These are phyloP conservation scores for Tetrapisispora namnaoensis DNA, from an alignment of 805 yeast species.

Conservation along the genomic window DNA sequence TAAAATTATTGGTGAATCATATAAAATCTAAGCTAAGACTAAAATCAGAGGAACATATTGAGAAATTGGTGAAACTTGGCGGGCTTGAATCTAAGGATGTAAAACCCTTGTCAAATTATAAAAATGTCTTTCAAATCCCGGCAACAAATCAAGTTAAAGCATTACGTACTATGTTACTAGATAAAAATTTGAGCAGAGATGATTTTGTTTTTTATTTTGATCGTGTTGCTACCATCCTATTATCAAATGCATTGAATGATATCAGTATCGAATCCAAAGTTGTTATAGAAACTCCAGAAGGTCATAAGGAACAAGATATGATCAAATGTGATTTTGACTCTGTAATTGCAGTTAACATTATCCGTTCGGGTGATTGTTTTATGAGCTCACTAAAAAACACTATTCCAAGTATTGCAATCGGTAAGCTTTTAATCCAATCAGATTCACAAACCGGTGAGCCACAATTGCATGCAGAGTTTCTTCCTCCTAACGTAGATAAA, in stretches of 20 bases:
- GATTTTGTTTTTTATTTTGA: constrained; percentile 85
- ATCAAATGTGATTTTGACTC: constrained; percentile 32
- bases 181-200: constrained; percentile 46
- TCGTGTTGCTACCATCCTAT: constrained; percentile 61
- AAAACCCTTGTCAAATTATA: constrained; percentile 11
- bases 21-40: constrained; percentile 57
- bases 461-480: constrained; percentile 68
- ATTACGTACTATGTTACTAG: constrained; percentile 59
- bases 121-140: constrained; percentile 24
- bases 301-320: constrained; percentile 20
- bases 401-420: constrained; percentile 68
- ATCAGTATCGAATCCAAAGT: constrained; percentile 32
- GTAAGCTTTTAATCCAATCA: constrained; percentile 79
- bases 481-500: constrained; percentile 39
- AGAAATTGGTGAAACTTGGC: constrained; percentile 45
- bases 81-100: constrained; percentile 5
- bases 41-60: constrained; percentile 61
- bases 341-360: constrained; percentile 65
- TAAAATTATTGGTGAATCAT: constrained; percentile 69
- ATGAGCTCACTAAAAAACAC: constrained; percentile 68
- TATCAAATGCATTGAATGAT: constrained; percentile 58
- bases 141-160: constrained; percentile 59
- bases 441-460: constrained; percentile 92
- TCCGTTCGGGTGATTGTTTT: constrained; percentile 90
- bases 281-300: constrained; percentile 37